Conservation (phyloP, 2,329 filamentous ascomycete genomes). For the Dactylellina parvicollis region DNA sequence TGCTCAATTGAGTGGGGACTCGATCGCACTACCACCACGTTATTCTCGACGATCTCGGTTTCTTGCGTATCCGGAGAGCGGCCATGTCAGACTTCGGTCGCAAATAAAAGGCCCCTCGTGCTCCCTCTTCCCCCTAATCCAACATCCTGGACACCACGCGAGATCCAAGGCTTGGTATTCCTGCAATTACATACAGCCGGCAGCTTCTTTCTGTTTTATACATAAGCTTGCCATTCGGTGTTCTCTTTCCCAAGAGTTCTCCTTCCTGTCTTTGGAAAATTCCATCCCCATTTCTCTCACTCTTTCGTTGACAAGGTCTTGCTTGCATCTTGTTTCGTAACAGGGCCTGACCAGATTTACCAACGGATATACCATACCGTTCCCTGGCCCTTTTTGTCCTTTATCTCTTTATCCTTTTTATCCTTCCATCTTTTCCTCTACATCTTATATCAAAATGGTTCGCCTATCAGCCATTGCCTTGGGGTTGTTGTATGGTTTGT, state of each 20-base stretch:
- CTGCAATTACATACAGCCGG: constrained; percentile 27
- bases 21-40: constrained; percentile 13
- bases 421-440: neutral
- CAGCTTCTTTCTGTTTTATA: constrained; percentile 4
- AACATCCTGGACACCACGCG: constrained; percentile 52
- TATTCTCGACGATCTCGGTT: constrained; percentile 26
- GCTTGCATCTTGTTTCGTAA: constrained; percentile 14
- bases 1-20: constrained; percentile 1
- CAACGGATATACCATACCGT: neutral
- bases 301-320: constrained; percentile 34
- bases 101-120: constrained; percentile 34
- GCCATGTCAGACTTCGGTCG: constrained; percentile 21
- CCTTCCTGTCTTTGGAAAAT: constrained; percentile 9
- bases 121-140: constrained; percentile 20
- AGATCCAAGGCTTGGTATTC: constrained; percentile 40
- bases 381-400: constrained; percentile 1
- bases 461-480: constrained; percentile 32
- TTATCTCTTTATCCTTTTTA: neutral
- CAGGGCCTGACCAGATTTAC: neutral
- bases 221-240: constrained; percentile 5
- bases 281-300: constrained; percentile 9
- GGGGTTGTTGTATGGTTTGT: constrained; percentile 32
- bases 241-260: constrained; percentile 1
- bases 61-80: constrained; percentile 26
- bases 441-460: constrained; percentile 45